These are phyloP conservation scores for Neurospora intermedia DNA, from an alignment of 495 filamentous ascomycete genomes.

Conservation along the genomic window DNA sequence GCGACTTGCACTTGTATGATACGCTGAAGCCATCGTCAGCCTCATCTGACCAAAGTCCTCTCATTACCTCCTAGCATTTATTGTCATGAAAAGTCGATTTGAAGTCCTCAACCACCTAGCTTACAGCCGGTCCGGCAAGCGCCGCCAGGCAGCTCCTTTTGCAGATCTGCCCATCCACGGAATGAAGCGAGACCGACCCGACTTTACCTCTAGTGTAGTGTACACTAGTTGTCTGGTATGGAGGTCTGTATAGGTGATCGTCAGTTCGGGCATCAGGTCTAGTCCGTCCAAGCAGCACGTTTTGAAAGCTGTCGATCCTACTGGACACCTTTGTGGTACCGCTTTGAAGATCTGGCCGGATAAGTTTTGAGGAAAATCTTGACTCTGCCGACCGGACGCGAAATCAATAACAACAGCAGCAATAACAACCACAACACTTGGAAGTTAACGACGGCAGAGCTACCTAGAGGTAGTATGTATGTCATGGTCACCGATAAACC, in stretches of 20 bases:
- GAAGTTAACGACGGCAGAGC: background rate
- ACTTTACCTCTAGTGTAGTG: background rate
- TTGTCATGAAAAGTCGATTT: background rate
- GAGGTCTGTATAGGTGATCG: too few relatives aligned
- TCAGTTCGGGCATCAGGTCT: background rate
- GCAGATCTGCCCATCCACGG: background rate
- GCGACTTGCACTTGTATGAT: background rate
- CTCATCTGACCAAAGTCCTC: background rate
- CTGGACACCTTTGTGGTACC: slow-evolving; percentile 2
- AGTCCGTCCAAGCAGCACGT: slow-evolving; percentile 3
- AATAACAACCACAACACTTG: background rate
- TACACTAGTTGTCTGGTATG: too few relatives aligned
- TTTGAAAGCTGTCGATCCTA: slow-evolving; percentile 3
- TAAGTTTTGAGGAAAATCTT: background rate
- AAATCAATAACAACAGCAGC: background rate
- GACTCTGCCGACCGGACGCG: background rate
- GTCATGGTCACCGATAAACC: background rate
- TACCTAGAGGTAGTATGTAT: background rate
- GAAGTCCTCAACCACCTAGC: background rate
- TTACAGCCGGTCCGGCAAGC: background rate
- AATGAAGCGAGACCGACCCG: background rate
- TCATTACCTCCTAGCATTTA: background rate
- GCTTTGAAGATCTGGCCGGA: background rate
- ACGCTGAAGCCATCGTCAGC: background rate
- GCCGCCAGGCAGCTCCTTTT: background rate